phyloP scores from a whole-genome alignment of 768 basidiomycete genomes.

The Hortiboletus flavorubellus region DNA sequence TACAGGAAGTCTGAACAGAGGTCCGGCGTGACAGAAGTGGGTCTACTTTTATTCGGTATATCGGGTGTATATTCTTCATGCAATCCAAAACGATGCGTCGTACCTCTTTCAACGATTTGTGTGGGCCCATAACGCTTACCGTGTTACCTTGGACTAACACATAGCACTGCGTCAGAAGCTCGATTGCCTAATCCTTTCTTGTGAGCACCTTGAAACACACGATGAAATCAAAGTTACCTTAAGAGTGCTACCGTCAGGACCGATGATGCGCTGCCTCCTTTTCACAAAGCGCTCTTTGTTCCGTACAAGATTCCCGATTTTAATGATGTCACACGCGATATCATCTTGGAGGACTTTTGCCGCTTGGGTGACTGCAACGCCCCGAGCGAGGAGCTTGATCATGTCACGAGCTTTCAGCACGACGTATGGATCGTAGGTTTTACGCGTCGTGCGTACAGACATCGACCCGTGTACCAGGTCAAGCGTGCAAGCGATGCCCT shows the following conservation, averaged over 20 bases:
- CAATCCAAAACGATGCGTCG: conserved; percentile 95
- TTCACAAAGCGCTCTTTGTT: conserved; percentile 98
- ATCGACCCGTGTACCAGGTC: conserved; percentile 96
- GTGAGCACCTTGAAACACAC: not conserved
- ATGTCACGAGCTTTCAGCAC: conserved; percentile 95
- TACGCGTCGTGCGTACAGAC: conserved; percentile 95
- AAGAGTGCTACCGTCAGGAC: conserved; percentile 94
- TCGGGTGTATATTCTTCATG: conserved; percentile 99
- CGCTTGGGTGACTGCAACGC: conserved; percentile 81
- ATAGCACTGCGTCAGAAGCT: conserved; percentile 93
- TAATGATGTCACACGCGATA: conserved; percentile 94
- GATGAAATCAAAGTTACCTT: conserved; percentile 55
- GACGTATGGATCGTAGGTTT: conserved; percentile 95
- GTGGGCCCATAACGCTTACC: conserved; percentile 96
- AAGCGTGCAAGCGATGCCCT: conserved; percentile 89
- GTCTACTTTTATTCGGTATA: conserved; percentile 93
- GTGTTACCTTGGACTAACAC: conserved; percentile 98
- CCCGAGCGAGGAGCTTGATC: conserved; percentile 91
- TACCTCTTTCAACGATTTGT: conserved; percentile 94
- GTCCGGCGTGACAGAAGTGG: not conserved
- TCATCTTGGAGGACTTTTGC: conserved; percentile 88
- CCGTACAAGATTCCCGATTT: conserved; percentile 89
- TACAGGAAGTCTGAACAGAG: conserved; percentile 27
- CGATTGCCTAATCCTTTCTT: conserved; percentile 73
- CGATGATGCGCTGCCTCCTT: conserved; percentile 92